phyloP scores from a whole-genome alignment of 2,329 filamentous ascomycete species.

The Stemphylium lycopersici region DNA sequence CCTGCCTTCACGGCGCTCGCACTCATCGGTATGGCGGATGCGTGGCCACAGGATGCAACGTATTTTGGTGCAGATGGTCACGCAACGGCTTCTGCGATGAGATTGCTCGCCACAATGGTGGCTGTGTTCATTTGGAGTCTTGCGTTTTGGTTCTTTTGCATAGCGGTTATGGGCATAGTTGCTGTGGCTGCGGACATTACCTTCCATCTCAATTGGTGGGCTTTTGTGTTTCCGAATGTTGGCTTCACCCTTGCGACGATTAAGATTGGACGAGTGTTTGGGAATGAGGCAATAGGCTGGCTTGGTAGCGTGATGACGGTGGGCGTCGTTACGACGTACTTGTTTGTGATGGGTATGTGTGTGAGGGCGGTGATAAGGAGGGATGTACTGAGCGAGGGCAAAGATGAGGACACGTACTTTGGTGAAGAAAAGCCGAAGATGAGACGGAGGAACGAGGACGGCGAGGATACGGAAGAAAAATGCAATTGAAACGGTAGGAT shows the following conservation, averaged over 20 bases:
- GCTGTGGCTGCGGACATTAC: slow-evolving; percentile 41
- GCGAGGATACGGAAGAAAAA: neutral
- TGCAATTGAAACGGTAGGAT: neutral
- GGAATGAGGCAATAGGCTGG: neutral
- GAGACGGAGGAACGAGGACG: neutral
- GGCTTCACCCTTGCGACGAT: slow-evolving; percentile 42
- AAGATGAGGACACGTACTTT: neutral
- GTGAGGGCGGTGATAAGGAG: neutral
- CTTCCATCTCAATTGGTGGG: slow-evolving; percentile 65
- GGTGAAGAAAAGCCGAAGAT: neutral
- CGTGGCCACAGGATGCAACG: neutral
- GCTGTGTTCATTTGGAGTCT: slow-evolving; percentile 5
- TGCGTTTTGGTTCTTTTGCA: slow-evolving; percentile 57
- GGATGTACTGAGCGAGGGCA: neutral
- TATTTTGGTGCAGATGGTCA: neutral
- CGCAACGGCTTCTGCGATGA: neutral
- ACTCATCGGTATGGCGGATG: slow-evolving; percentile 1
- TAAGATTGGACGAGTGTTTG: neutral
- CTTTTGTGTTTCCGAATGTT: slow-evolving; percentile 52
- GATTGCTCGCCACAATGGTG: neutral
- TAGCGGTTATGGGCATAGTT: slow-evolving; percentile 36
- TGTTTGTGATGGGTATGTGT: neutral
- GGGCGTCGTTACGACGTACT: neutral
- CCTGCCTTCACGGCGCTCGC: neutral
- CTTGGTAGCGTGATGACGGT: neutral